phyloP scores from a whole-genome alignment of 371 early-diverging fungal species.

The Choanephora cucurbitarum region DNA sequence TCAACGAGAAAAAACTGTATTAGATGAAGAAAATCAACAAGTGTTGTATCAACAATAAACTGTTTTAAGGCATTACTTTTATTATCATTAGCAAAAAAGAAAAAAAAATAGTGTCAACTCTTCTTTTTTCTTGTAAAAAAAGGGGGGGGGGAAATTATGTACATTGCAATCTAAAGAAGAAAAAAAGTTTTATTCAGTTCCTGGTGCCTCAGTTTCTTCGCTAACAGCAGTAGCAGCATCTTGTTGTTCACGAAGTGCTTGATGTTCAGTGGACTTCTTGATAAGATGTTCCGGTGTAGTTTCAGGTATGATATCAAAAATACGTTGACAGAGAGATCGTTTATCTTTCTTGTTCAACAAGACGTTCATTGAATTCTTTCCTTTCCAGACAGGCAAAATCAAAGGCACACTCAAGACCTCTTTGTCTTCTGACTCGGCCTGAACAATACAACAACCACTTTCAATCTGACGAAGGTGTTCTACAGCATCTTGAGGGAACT shows the following conservation, averaged over 20 bases:
- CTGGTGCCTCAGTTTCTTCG: not conserved
- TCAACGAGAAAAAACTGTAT: conserved; percentile 24
- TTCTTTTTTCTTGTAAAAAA: too few species aligned
- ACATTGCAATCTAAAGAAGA: too few species aligned
- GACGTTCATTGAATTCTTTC: conserved; percentile 68
- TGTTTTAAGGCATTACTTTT: too few species aligned
- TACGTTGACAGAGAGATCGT: conserved; percentile 43
- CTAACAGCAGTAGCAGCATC: conserved; percentile 16
- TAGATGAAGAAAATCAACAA: conserved; percentile 20
- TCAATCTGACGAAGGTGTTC: conserved; percentile 14
- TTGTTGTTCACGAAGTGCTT: conserved; percentile 5
- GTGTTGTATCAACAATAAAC: conserved; percentile 4
- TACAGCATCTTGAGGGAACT: conserved; percentile 31
- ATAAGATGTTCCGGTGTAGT: conserved; percentile 45
- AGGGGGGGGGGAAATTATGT: too few species aligned
- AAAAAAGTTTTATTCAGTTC: not conserved
- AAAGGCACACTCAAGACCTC: conserved; percentile 41
- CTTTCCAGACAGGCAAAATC: conserved; percentile 78
- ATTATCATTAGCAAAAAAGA: too few species aligned
- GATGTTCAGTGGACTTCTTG: conserved; percentile 28
- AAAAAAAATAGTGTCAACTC: too few species aligned
- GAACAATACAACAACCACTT: conserved; percentile 65
- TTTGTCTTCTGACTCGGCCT: conserved; percentile 7
- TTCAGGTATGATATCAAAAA: conserved; percentile 46
- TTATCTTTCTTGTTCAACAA: conserved; percentile 77